A percentile compares a stretch with the other conserved stretches of the same genome.
Conservation (phyloP, 2,329 filamentous ascomycete species). For the Orbilia javanica region DNA sequence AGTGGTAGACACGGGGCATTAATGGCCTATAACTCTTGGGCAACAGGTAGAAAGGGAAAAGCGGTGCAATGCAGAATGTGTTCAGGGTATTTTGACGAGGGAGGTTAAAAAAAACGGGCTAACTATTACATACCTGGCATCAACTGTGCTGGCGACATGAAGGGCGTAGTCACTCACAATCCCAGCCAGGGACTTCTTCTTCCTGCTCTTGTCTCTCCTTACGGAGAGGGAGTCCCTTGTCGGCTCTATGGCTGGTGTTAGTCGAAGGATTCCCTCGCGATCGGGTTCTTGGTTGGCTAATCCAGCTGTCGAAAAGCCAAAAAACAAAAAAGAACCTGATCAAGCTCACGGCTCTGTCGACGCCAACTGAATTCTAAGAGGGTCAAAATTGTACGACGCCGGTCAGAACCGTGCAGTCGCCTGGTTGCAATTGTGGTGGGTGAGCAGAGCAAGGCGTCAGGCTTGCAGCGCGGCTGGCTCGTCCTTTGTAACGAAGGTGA, state of each 20-base stretch:
- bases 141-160: constrained; percentile 59
- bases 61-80: constrained; percentile 29
- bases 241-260: constrained; percentile 54
- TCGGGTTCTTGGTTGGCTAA: constrained; percentile 40
- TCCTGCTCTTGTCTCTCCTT: constrained; percentile 59
- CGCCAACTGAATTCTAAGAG: constrained; percentile 24
- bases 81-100: constrained; percentile 48
- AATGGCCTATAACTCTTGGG: constrained; percentile 51
- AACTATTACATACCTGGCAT: constrained; percentile 56
- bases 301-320: constrained; percentile 22
- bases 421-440: constrained; percentile 25
- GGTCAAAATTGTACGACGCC: constrained; percentile 30
- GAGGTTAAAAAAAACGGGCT: constrained; percentile 39
- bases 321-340: constrained; percentile 28
- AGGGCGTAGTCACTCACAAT: constrained; percentile 58
- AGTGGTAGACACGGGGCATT: constrained; percentile 53
- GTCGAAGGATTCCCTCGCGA: constrained; percentile 46
- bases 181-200: constrained; percentile 58
- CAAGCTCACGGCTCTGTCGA: constrained; percentile 17
- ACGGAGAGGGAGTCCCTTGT: constrained; percentile 59
- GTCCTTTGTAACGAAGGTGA: constrained; percentile 33
- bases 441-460: constrained; percentile 32
- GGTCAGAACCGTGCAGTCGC: constrained; percentile 49
- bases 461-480: constrained; percentile 56
- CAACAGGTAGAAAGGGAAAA: constrained; percentile 43